Base-by-base conservation (phyloP, 495 filamentous ascomycete genomes). In the Neurospora sp. region DNA sequence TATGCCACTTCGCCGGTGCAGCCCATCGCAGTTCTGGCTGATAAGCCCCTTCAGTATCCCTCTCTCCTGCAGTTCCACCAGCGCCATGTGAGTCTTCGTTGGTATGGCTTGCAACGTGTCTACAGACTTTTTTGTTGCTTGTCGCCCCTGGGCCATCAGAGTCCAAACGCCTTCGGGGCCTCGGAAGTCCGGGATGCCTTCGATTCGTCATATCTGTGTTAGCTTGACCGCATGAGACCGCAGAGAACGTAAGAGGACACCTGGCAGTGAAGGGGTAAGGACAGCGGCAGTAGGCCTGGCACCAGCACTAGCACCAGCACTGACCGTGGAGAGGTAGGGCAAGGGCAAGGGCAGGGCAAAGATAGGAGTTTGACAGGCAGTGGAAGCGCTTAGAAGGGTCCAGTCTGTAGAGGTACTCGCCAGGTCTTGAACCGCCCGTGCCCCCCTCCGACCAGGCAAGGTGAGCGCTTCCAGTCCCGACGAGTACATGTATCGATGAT, bases 1-100 rank as follows among this genome's bases (percentile, higher is more conserved):
- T 18, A 85, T 84, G 5, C 84, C 84, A 72, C 83, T 85, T 73
- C 74, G 81, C 35, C 84, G 78, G 71, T 86, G 83, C 38, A 85
- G 75, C 0, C 81, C 83, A 72, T 86, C 84, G 75, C 84, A 85
- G 74, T 86, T 85, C 73, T 85, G 82, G 75, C 83, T 84, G 42
- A 86, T 73, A 35, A 85, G 71, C 73, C 84, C 82, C 73, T 83
- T 85, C 66, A 85, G 44, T 2, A 84, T 71, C 11, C 81, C 82
- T 2, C 73, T 75, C 38, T 83, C 79, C 70, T 85, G 84, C 54
- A 85, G 72, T 72, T 82, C 83, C 1, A 85, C 85, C 3, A 86
- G 79, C 5, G 84, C 85, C 83, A 86, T 86, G 72, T 86, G 84
- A 0, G 83, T 82, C 42, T 78, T 73, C 5, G 83, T 84, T n/a